Evolutionary conservation across 1,139 yeast genomes (phyloP).

Genomic region (Magnusiomyces magnusii): DNA sequence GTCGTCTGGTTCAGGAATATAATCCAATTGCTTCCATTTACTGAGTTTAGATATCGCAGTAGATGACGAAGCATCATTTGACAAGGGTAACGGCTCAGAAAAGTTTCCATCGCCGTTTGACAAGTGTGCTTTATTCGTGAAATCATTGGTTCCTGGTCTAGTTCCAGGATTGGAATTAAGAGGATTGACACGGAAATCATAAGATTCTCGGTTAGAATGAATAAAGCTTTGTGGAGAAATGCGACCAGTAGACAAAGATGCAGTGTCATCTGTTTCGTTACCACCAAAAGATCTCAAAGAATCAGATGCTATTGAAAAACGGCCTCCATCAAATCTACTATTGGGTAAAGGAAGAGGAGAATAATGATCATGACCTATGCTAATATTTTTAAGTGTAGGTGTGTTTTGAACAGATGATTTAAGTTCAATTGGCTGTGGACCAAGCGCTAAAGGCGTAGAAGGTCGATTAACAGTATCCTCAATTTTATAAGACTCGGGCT

Average conservation of each 20-base stretch:
- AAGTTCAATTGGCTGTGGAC: not conserved
- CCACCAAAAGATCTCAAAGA: slow-evolving; percentile 5
- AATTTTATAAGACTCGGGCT: not conserved
- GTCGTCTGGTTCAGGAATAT: slow-evolving; percentile 5
- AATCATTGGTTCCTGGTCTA: not conserved
- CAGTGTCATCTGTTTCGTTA: slow-evolving; percentile 11
- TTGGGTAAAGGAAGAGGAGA: slow-evolving; percentile 4
- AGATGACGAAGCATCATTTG: not conserved
- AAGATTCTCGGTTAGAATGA: slow-evolving; percentile 7
- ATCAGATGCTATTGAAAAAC: slow-evolving; percentile 2
- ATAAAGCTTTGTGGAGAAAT: slow-evolving; percentile 11
- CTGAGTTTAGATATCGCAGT: not conserved
- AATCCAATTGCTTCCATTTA: slow-evolving; percentile 1
- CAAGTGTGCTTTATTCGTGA: too few species aligned
- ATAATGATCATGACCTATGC: not conserved
- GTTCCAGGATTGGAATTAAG: not conserved
- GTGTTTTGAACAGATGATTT: not conserved
- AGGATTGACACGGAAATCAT: slow-evolving; percentile 1
- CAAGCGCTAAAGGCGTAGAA: not conserved
- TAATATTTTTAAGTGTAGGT: not conserved
- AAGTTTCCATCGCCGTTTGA: not conserved
- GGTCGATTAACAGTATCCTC: not conserved
- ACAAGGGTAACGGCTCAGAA: not conserved
- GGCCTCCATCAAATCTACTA: not conserved
- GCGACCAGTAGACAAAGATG: slow-evolving; percentile 12